Evolutionary conservation across 768 basidiomycete genomes (phyloP).

Genomic region (Tylopilus vinaceipallidus): DNA sequence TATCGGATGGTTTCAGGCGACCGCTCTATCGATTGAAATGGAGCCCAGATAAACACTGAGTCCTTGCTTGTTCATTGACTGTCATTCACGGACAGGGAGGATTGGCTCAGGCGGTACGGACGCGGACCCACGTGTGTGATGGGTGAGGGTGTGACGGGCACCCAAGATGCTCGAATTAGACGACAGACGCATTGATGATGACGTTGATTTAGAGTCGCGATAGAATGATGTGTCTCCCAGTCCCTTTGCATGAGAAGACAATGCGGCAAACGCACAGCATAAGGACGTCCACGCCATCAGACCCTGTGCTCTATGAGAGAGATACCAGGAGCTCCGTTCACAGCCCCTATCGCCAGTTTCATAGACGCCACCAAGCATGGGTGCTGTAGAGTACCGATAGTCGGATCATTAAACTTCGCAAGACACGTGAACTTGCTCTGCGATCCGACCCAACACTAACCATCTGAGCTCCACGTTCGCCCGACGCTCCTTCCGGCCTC

Average conservation of each 20-base stretch:
- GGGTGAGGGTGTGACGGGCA: conserved; percentile 1
- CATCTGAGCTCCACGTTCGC: conserved; percentile 34
- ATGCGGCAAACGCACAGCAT: conserved; percentile 24
- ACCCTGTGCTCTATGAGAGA: conserved; percentile 20
- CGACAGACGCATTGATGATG: conserved; percentile 10
- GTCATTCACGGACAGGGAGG: not conserved
- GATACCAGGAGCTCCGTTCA: conserved; percentile 3
- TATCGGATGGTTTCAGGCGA: conserved; percentile 8
- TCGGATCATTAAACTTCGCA: conserved; percentile 11
- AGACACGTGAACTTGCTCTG: conserved; percentile 11
- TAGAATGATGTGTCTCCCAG: conserved; percentile 12
- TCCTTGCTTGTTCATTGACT: not conserved
- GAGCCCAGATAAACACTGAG: conserved; percentile 7
- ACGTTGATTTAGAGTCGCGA: conserved; percentile 18
- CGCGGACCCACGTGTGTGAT: not conserved
- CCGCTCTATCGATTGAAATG: conserved; percentile 8
- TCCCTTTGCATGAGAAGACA: conserved; percentile 17
- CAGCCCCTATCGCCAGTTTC: conserved; percentile 10
- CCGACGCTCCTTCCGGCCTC: conserved; percentile 66
- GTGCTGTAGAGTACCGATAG: conserved; percentile 1
- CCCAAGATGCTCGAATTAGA: not conserved
- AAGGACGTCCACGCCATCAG: conserved; percentile 8
- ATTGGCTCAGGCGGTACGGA: not conserved
- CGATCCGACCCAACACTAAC: conserved; percentile 9
- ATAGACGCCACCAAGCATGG: conserved; percentile 9